phyloP scores from a whole-genome alignment of 2,329 filamentous ascomycete species.

The Claviceps sp. region DNA sequence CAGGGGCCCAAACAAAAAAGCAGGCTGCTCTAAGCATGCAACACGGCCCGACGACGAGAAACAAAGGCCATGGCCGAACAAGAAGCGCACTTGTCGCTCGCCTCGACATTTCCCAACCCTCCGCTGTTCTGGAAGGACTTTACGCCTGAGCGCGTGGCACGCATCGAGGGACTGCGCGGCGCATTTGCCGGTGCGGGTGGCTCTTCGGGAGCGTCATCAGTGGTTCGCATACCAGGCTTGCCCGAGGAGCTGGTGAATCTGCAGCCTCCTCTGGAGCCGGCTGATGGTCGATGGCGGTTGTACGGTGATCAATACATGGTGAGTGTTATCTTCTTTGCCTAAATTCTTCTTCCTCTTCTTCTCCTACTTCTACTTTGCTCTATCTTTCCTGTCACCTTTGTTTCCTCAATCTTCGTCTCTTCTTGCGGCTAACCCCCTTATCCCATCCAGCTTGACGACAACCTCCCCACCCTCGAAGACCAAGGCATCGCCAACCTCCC shows the following conservation, averaged over 20 bases:
- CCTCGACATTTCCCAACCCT: slow-evolving; percentile 69
- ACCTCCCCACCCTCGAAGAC: slow-evolving; percentile 53
- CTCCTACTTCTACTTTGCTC: neutral
- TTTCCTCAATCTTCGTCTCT: too few relatives aligned
- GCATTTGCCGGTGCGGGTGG: slow-evolving; percentile 19
- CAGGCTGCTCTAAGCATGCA: too few relatives aligned
- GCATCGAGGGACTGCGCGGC: slow-evolving; percentile 31
- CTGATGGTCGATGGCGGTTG: slow-evolving; percentile 54
- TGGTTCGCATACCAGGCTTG: slow-evolving; percentile 32
- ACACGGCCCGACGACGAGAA: neutral
- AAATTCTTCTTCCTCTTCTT: neutral
- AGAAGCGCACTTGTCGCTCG: slow-evolving; percentile 29
- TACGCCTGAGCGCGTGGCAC: slow-evolving; percentile 58
- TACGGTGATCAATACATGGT: slow-evolving; percentile 57
- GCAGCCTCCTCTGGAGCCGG: slow-evolving; percentile 66
- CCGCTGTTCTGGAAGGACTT: slow-evolving; percentile 87
- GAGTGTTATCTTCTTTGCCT: slow-evolving; percentile 3
- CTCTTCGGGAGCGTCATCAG: slow-evolving; percentile 10
- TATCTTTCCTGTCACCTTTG: neutral
- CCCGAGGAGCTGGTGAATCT: slow-evolving; percentile 64
- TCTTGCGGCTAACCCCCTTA: too few relatives aligned
- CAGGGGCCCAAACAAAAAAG: too few relatives aligned
- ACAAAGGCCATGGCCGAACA: slow-evolving; percentile 42
- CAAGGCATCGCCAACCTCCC: slow-evolving; percentile 57
- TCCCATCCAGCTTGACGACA: slow-evolving; percentile 38